Conservation (phyloP, 305 asterid genomes). For the Rubia tinctorum region DNA sequence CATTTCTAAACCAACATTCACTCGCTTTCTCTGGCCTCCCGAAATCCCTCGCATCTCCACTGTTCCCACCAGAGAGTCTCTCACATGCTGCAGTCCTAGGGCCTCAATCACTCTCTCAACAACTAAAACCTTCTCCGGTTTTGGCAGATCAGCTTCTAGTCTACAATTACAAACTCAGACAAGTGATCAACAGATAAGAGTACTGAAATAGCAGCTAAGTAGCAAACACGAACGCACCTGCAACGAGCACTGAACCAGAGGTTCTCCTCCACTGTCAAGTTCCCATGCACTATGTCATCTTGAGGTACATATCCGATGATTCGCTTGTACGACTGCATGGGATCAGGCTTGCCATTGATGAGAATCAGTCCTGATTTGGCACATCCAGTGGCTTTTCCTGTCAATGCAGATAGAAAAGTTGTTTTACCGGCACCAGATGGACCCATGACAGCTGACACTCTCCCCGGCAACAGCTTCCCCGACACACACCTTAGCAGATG, state of each 20-base stretch:
- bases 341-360: conserved; percentile 57
- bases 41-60: conserved; percentile 94
- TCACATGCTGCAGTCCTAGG: conserved; percentile 74
- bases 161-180: conserved; percentile 30
- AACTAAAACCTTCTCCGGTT: conserved; percentile 74
- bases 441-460: conserved; percentile 94
- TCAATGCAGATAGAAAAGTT: conserved; percentile 82
- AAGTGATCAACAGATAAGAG: not conserved
- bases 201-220: not conserved
- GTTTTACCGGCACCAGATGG: conserved; percentile 98
- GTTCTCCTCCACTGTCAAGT: conserved; percentile 89
- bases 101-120: conserved; percentile 88
- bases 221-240: conserved; percentile 44
- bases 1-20: conserved; percentile 92
- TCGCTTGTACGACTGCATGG: conserved; percentile 70
- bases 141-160: conserved; percentile 65
- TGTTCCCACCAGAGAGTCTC: conserved; percentile 80
- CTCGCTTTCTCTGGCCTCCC: conserved; percentile 95
- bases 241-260: conserved; percentile 95
- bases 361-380: conserved; percentile 55
- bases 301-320: conserved; percentile 90
- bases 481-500: conserved; percentile 67
- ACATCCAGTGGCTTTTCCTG: conserved; percentile 88
- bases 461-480: conserved; percentile 71
- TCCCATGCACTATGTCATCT: conserved; percentile 93